Percentiles rank a stretch among this genome's conserved stretches.
phyloP scores from a whole-genome alignment of 306 rosid species.

The Macrotyloma uniflorum region DNA sequence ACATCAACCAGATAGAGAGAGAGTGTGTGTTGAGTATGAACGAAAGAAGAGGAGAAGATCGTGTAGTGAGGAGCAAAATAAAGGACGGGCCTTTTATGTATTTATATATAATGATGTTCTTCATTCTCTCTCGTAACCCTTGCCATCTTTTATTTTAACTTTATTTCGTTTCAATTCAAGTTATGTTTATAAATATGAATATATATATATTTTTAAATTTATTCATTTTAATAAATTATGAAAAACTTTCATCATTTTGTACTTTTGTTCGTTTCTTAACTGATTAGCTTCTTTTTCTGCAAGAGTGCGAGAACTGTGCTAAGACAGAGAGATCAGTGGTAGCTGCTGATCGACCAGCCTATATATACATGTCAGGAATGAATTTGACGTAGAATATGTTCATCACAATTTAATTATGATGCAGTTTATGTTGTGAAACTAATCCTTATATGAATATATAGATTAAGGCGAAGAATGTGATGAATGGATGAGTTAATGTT shows the following conservation, averaged over 20 bases:
- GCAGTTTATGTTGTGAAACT: neutral
- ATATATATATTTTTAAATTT: too few relatives aligned
- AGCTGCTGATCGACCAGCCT: conserved; percentile 24
- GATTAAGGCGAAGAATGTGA: conserved; percentile 26
- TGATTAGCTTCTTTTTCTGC: conserved; percentile 56
- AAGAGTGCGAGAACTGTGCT: conserved; percentile 26
- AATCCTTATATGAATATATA: neutral
- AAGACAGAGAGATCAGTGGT: conserved; percentile 23
- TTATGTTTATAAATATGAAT: too few relatives aligned
- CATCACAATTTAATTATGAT: conserved; percentile 36
- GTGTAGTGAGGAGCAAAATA: conserved; percentile 46
- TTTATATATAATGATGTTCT: conserved; percentile 56
- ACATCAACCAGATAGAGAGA: conserved; percentile 46
- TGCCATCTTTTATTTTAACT: conserved; percentile 51
- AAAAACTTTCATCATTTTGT: too few relatives aligned
- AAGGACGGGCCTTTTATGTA: conserved; percentile 60
- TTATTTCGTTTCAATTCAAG: too few relatives aligned
- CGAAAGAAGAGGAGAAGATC: conserved; percentile 31
- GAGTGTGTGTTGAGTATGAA: neutral
- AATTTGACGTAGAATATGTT: neutral
- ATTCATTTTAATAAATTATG: too few relatives aligned
- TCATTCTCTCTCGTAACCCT: neutral
- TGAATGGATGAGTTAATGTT: neutral
- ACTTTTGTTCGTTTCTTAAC: too few relatives aligned
- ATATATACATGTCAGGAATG: conserved; percentile 5